Evolutionary conservation across 306 rosid genomes (phyloP), one percentile per base, ranked within the genome.

Genomic region (Quercus agrifolia): DNA sequence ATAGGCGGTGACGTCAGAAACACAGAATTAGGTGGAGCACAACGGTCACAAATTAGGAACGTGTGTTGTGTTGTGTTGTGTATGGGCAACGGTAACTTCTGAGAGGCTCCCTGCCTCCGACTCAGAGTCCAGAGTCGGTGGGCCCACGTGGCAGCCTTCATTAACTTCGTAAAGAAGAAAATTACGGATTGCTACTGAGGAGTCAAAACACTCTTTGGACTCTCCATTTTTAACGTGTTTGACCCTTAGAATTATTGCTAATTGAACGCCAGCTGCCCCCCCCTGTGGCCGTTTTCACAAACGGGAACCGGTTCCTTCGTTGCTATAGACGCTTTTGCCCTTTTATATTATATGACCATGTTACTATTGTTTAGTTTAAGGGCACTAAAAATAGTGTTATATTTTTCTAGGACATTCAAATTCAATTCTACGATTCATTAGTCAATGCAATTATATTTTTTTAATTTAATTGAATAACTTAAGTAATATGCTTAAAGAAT

Each of bases 81-180:
- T 41, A 8, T 41, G 46, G 49, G 66, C 72, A 90, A 90, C 94
- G 92, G 94, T 90, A 86, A 86, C 86, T 90, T 88, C 94, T 1
- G 3, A 3, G 92, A 88, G 77, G 20, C 5, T 71, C 81, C 27
- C 6, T 67, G 80, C 87, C 10, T 5, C 46, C 4, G 19, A 7
- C 15, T 12, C 54, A 0, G 17, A 49, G 54, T 10, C 17, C 17
- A 12, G 54, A 13, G 54, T 10, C 11, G 20, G 44, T 14, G 69
- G 84, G 74, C 41, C 76, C 85, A 78, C 61, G 14, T 49, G n/a
- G 9, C 66, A 59, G 31, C 66, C 11, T 11, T 14, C 13, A 3
- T 7, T 4, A 0, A 10, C 66, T 23, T 23, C 31, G 66, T n/a
- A 59, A 59, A 5, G 66, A 59, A 59, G 66, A 11, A 9, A 59